Evolutionary conservation across 2,329 filamentous ascomycete species (phyloP).

Genomic region (Hymenoscyphus salicellus): DNA sequence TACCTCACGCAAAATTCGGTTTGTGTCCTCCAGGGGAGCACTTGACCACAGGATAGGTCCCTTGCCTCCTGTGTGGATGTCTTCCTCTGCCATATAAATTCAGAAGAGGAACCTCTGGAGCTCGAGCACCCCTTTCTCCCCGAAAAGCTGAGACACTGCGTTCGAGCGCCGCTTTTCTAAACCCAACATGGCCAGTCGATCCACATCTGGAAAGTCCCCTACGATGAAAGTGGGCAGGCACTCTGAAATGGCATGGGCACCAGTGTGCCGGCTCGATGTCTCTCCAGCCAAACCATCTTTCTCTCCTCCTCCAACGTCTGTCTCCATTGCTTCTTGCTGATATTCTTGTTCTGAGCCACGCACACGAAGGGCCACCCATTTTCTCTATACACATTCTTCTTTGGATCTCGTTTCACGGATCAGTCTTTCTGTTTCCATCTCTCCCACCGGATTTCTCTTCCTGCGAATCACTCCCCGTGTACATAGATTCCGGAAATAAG

Average conservation of each 20-base stretch:
- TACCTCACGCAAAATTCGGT: no score
- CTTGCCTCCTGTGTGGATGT: not conserved
- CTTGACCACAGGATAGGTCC: not conserved
- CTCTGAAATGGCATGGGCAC: not conserved
- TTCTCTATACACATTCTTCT: not conserved
- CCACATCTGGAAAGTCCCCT: constrained; percentile 2
- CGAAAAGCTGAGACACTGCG: not conserved
- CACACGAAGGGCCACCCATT: not conserved
- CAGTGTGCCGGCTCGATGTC: not conserved
- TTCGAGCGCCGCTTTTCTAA: not conserved
- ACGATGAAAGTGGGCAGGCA: not conserved
- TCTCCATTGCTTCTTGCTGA: not conserved
- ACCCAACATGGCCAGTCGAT: not conserved
- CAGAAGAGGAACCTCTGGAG: not conserved
- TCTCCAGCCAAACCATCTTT: not conserved
- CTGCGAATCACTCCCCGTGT: constrained; percentile 1
- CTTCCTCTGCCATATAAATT: not conserved
- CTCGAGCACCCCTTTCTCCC: not conserved
- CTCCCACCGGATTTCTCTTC: not conserved
- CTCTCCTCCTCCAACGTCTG: not conserved
- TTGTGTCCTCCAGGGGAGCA: not conserved
- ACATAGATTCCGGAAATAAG: constrained; percentile 1
- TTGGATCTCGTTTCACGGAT: not conserved
- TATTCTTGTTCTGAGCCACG: constrained; percentile 4
- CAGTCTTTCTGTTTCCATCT: not conserved